Evolutionary conservation across 164 flowering plant species (phyloP).

Genomic region (Saururus chinensis): DNA sequence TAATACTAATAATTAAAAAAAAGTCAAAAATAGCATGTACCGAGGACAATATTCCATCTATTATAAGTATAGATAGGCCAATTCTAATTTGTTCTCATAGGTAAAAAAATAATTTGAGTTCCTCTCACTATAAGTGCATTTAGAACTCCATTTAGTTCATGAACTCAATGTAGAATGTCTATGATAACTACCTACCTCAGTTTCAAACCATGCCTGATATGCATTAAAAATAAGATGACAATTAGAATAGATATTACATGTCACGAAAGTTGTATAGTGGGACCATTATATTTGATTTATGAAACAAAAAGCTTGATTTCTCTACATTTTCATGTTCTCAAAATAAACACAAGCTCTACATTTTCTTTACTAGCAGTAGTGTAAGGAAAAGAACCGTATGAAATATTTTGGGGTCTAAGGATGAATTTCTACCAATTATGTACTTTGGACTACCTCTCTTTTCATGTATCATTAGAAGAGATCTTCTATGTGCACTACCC

Average conservation of each 20-base stretch:
- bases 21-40: conserved; percentile 26
- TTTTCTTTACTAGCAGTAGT: too few relatives aligned
- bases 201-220: conserved; percentile 94
- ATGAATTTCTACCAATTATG: too few relatives aligned
- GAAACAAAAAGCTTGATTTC: too few relatives aligned
- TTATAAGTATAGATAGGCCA: conserved; percentile 82
- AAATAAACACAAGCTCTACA: too few relatives aligned
- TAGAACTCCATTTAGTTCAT: conserved; percentile 41
- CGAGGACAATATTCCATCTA: conserved; percentile 98
- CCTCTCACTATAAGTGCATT: conserved; percentile 36
- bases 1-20: not conserved
- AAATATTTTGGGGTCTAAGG: too few relatives aligned
- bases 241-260: not conserved
- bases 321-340: too few relatives aligned
- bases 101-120: conserved; percentile 37
- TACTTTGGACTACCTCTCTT: too few relatives aligned
- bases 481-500: too few relatives aligned
- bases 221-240: not conserved
- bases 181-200: conserved; percentile 42
- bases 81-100: conserved; percentile 48
- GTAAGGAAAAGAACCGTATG: too few relatives aligned
- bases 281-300: too few relatives aligned
- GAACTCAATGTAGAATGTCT: conserved; percentile 54
- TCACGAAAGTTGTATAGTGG: too few relatives aligned
- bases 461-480: too few relatives aligned